Conservation (phyloP, 768 basidiomycete species). For the Galerina marginata region DNA sequence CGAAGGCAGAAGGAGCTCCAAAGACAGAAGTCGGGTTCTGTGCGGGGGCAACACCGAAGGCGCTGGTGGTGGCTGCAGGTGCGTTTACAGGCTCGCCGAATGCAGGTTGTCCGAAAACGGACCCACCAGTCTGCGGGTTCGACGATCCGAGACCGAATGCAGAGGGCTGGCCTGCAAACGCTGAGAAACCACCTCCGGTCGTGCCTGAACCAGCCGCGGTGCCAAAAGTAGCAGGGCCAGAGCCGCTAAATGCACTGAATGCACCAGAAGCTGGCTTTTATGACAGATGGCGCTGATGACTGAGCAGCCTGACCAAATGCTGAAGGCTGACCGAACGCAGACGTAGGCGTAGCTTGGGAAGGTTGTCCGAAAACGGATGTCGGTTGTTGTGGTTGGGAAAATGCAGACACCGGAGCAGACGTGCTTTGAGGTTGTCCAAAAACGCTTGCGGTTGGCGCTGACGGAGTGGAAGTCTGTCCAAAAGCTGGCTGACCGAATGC, state of each 20-base stretch:
- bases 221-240: conserved; percentile 39
- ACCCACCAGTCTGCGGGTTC: conserved; percentile 30
- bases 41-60: conserved; percentile 20
- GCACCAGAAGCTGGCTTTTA: conserved; percentile 59
- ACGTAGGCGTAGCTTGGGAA: conserved; percentile 23
- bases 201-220: conserved; percentile 9
- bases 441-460: conserved; percentile 23
- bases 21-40: conserved; percentile 20
- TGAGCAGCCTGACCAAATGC: conserved; percentile 36
- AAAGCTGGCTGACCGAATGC: conserved; percentile 19
- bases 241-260: conserved; percentile 48
- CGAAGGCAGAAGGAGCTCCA: conserved; percentile 22
- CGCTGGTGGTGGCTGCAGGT: conserved; percentile 9
- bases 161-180: conserved; percentile 54
- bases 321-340: conserved; percentile 30
- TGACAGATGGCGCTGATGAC: conserved; percentile 38
- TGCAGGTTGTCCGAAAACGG: conserved; percentile 34
- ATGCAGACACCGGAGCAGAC: conserved; percentile 34
- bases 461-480: conserved; percentile 25
- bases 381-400: conserved; percentile 36
- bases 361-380: conserved; percentile 46
- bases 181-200: conserved; percentile 49
- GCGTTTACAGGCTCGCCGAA: conserved; percentile 31
- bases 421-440: conserved; percentile 41
- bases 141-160: conserved; percentile 43